Evolutionary conservation across 441 rosid genomes (phyloP), one percentile per base, ranked within the genome.

Genomic region (Pelargonium myrrhifolium): DNA sequence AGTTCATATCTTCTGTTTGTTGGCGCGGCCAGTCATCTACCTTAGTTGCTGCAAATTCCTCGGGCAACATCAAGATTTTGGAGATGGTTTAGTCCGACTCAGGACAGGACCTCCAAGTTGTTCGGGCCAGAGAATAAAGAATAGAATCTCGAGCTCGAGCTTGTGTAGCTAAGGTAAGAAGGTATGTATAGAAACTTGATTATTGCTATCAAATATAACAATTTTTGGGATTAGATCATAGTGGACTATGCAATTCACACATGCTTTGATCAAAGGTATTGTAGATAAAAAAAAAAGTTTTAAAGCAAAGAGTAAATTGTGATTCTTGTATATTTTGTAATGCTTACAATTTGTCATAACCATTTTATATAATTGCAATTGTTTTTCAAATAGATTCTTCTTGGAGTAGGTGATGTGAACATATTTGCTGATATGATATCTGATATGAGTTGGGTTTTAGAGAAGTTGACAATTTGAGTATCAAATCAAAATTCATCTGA

Each of bases 21-120:
- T 94, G 99, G 99, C 89, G 94, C 0, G 85, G 92, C 69, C 90
- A 81, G 76, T 83, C 99, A 14, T 81, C 96, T 20, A 88, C 96
- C 6, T 75, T 94, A 67, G 89, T 89, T 14, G 98, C 96, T 45
- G 99, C 99, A 74, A 94, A 92, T 77, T 94, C 99, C 69, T 81
- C 85, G 3, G 99, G 99, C 69, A 94, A 94, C 74, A 88, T 94
- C 80, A 94, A 92, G 82, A 81, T 94, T 55, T 74, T 92, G 79
- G 99, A 94, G 84, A 94, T 94, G 99, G 84, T 87, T 49, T 84
- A 21, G 26, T 56, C 15, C 24, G 4, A 21, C 31, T 3, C 1
- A 59, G 6, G 47, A 65, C 66, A 7, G 47, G 8, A 26, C 24
- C 58, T 65, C 12, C 58, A 24, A 43, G 10, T 35, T 65, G 67